Evolutionary conservation across 352 stramenopile species (phyloP), one percentile per base, ranked within the genome.

Genomic region (Pythium coloratum): DNA sequence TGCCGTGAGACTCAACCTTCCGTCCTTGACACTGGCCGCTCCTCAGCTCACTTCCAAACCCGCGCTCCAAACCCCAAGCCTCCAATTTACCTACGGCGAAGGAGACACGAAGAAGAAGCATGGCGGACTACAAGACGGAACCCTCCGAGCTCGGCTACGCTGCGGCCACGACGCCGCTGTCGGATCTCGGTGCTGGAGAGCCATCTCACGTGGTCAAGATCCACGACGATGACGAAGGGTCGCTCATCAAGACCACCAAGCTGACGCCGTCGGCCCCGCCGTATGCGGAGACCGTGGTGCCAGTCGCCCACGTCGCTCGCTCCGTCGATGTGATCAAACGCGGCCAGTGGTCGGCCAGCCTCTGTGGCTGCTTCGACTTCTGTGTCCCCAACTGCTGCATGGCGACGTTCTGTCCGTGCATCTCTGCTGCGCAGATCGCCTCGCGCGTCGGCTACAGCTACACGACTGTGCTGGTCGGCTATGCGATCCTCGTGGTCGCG

Each of bases 351-450:
- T 58, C 65, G 9, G 34, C 67, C 0, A 49, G 49, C 1, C n/a
- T 75, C 9, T 75, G 28, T 36, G 38, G 26, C 24, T 75, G 69
- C 58, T 69, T 71, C 40, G 42, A 56, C 2, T 47, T 62, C 38
- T 60, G 30, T 5, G 44, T 66, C 20, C 69, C 69, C 55, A 75
- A 71, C 55, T 75, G 63, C 60, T 62, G 34, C 64, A 75, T 75
- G 69, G 51, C 34, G 30, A 60, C 44, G 26, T 68, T 55, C 28
- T 75, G 69, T 42, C 69, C 69, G 36, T 75, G 63, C 32, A 49
- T 73, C 36, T 63, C 61, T 13, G 40, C 59, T 3, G 60, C 67
- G 4, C 67, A 73, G 50, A 70, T 67, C 28, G 51, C 42, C 2
- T 32, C 60, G 36, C 67, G 67, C 16, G 9, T 72, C 34, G 66